phyloP scores from a whole-genome alignment of 257 asterid species.

The Echium plantagineum region DNA sequence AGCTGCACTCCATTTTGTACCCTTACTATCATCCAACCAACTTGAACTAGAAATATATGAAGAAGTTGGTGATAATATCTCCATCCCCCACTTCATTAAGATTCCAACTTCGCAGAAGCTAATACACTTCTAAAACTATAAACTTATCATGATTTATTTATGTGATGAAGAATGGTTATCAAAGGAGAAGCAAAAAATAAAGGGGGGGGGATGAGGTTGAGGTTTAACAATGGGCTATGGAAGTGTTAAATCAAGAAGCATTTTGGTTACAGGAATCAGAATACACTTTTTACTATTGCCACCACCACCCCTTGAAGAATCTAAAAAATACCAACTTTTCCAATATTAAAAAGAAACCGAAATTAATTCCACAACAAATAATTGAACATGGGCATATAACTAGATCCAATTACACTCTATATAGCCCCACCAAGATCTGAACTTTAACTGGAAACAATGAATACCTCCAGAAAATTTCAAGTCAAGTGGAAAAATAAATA shows the following conservation, averaged over 20 bases:
- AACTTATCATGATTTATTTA: conserved; percentile 1
- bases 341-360: conserved; percentile 31
- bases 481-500: conserved; percentile 14
- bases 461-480: conserved; percentile 8
- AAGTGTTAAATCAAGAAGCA: conserved; percentile 52
- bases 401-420: conserved; percentile 3
- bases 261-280: conserved; percentile 54
- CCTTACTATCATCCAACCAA: conserved; percentile 42
- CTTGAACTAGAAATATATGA: conserved; percentile 33
- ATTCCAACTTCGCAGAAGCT: not conserved
- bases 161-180: not conserved
- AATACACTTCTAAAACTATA: not conserved
- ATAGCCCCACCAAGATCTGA: conserved; percentile 32
- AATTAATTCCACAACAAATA: conserved; percentile 3
- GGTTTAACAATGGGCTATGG: conserved; percentile 36
- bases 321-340: conserved; percentile 37
- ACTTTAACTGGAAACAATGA: conserved; percentile 10
- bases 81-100: conserved; percentile 58
- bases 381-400: not conserved
- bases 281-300: conserved; percentile 44
- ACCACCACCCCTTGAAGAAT: conserved; percentile 51
- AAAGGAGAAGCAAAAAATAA: conserved; percentile 13
- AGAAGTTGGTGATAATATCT: conserved; percentile 62
- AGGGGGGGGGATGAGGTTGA: conserved; percentile 24
- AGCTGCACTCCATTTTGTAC: conserved; percentile 64